Conservation (phyloP, 2,329 filamentous ascomycete genomes). For the Botrytis fabae region DNA sequence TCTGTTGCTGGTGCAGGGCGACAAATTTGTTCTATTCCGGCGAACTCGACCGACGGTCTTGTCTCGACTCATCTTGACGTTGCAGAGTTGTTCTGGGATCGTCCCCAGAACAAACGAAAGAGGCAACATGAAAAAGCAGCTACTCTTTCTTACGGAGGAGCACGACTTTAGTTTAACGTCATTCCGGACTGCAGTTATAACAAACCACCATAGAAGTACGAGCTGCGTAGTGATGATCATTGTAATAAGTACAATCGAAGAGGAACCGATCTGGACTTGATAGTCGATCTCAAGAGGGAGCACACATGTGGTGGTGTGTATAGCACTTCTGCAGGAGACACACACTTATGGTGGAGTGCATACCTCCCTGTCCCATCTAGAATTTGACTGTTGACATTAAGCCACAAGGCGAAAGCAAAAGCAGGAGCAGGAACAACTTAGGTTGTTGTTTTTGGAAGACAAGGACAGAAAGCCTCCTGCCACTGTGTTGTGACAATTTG, state of each 20-base stretch:
- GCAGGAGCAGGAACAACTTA: background rate
- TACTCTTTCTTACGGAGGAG: too few species aligned
- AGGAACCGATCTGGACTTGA: too few species aligned
- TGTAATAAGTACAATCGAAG: background rate
- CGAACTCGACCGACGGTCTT: background rate
- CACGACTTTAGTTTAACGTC: background rate
- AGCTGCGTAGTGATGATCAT: background rate
- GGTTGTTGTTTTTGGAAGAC: background rate
- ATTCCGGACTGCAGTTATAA: background rate
- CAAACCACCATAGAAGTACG: background rate
- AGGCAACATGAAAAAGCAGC: background rate
- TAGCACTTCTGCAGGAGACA: background rate
- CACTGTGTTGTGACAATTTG: background rate
- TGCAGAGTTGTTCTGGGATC: background rate
- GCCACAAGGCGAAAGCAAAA: background rate
- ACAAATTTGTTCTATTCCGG: background rate
- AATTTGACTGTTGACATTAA: background rate
- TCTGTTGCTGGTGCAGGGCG: background rate
- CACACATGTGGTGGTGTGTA: background rate
- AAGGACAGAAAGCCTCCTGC: background rate
- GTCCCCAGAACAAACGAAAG: background rate
- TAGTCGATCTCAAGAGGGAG: background rate
- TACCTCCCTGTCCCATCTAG: background rate
- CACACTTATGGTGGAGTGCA: background rate
- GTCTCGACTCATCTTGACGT: background rate